These are phyloP conservation scores for Zymoseptoria brevis DNA, from an alignment of 2,329 filamentous ascomycete genomes.

Conservation along the genomic window DNA sequence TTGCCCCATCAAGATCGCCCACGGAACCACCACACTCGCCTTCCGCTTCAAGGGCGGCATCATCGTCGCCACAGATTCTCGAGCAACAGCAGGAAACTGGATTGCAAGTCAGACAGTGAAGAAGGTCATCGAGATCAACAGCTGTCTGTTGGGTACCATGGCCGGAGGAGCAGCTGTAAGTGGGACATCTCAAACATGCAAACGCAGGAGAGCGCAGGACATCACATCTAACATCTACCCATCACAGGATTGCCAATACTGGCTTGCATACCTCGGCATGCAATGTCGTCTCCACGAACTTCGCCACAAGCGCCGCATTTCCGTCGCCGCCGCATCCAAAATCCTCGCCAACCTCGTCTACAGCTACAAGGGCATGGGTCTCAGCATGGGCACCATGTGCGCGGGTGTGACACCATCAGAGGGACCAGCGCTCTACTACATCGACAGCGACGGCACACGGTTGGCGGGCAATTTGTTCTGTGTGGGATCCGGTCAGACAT, in stretches of 20 bases:
- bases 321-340: conserved; percentile 92
- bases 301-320: conserved; percentile 97
- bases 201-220: neutral
- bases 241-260: conserved; percentile 92
- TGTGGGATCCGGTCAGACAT: conserved; percentile 95
- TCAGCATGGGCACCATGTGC: conserved; percentile 99
- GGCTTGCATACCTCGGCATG: conserved; percentile 97
- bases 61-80: conserved; percentile 95
- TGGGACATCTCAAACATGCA: conserved; percentile 10
- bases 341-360: conserved; percentile 98
- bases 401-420: conserved; percentile 92
- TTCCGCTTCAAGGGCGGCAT: conserved; percentile 98
- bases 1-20: conserved; percentile 98
- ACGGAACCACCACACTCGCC: conserved; percentile 94
- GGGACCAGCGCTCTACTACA: conserved; percentile 96
- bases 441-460: conserved; percentile 92
- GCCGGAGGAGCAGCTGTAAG: conserved; percentile 86
- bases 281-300: conserved; percentile 99
- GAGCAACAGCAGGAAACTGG: conserved; percentile 96
- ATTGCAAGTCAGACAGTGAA: conserved; percentile 99
- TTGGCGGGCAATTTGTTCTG: conserved; percentile 94
- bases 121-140: conserved; percentile 99
- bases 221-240: conserved; percentile 8
- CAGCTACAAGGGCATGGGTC: conserved; percentile 96
- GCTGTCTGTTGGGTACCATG: conserved; percentile 90